These are phyloP conservation scores for Balansia obtecta DNA, from an alignment of 2,329 filamentous ascomycete species.

Conservation along the genomic window DNA sequence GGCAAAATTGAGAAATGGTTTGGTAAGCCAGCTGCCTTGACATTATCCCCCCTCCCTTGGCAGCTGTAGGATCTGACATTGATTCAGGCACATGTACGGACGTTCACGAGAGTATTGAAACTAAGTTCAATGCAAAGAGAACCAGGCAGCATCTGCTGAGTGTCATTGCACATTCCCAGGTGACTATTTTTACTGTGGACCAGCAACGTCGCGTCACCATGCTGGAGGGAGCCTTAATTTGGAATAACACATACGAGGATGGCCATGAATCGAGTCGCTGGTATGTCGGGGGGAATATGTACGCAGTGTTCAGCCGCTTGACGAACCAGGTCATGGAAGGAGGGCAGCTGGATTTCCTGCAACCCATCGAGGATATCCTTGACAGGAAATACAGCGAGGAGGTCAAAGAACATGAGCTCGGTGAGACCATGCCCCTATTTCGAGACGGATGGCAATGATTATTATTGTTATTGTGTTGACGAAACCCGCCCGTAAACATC, in stretches of 20 bases:
- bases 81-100: constrained; percentile 56
- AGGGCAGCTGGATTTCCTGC: constrained; percentile 36
- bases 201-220: constrained; percentile 48
- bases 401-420: constrained; percentile 49
- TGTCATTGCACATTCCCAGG: constrained; percentile 62
- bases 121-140: constrained; percentile 51
- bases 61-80: background rate
- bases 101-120: constrained; percentile 61
- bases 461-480: background rate
- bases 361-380: constrained; percentile 51
- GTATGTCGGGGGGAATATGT: constrained; percentile 50
- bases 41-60: background rate
- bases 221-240: constrained; percentile 55
- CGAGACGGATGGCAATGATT: background rate
- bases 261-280: constrained; percentile 29
- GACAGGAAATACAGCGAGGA: constrained; percentile 47
- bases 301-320: constrained; percentile 47
- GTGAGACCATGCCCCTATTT: constrained; percentile 17
- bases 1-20: constrained; percentile 69
- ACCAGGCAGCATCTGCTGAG: constrained; percentile 59
- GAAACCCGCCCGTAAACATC: too few species aligned
- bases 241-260: constrained; percentile 31
- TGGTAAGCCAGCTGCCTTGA: constrained; percentile 27
- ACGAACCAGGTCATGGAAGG: constrained; percentile 29
- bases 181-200: constrained; percentile 65